A percentile compares a stretch with the other conserved stretches of the same genome.
These are phyloP conservation scores for Monosporascus sp. DNA, from an alignment of 2,329 filamentous ascomycete species.

Conservation along the genomic window DNA sequence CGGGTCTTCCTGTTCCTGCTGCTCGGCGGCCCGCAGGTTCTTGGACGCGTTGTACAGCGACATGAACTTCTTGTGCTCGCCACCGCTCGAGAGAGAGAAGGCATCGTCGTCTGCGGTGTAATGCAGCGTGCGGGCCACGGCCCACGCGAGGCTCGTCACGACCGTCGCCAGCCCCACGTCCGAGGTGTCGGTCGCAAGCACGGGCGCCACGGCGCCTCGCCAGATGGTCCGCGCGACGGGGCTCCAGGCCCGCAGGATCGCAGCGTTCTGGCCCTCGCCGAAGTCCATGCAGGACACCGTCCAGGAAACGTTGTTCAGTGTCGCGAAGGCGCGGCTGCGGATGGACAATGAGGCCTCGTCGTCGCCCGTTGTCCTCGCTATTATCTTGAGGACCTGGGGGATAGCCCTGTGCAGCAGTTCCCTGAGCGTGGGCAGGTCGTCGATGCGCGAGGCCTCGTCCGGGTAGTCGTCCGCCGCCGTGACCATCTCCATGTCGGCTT, in stretches of 20 bases:
- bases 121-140: constrained; percentile 51
- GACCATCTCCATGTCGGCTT: constrained; percentile 62
- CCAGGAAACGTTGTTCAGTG: constrained; percentile 65
- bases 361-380: constrained; percentile 10
- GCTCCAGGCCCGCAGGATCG: constrained; percentile 49
- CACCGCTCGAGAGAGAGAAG: constrained; percentile 43
- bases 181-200: constrained; percentile 56
- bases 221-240: constrained; percentile 52
- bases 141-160: constrained; percentile 63
- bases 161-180: constrained; percentile 57
- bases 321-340: constrained; percentile 50
- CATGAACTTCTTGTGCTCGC: constrained; percentile 60
- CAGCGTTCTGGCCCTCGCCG: constrained; percentile 44
- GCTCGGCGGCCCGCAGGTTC: constrained; percentile 24
- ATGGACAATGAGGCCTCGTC: constrained; percentile 38
- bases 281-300: constrained; percentile 59
- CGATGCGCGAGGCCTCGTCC: constrained; percentile 37
- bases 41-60: constrained; percentile 58
- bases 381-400: constrained; percentile 38
- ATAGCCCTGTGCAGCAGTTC: constrained; percentile 40
- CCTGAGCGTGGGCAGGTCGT: constrained; percentile 50
- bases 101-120: constrained; percentile 28
- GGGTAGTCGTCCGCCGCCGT: constrained; percentile 42
- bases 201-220: constrained; percentile 48
- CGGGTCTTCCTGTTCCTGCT: constrained; percentile 40